Evolutionary conservation across 352 stramenopile species (phyloP), one percentile per base, ranked within the genome.

Genomic region (Phytophthora palmivora): DNA sequence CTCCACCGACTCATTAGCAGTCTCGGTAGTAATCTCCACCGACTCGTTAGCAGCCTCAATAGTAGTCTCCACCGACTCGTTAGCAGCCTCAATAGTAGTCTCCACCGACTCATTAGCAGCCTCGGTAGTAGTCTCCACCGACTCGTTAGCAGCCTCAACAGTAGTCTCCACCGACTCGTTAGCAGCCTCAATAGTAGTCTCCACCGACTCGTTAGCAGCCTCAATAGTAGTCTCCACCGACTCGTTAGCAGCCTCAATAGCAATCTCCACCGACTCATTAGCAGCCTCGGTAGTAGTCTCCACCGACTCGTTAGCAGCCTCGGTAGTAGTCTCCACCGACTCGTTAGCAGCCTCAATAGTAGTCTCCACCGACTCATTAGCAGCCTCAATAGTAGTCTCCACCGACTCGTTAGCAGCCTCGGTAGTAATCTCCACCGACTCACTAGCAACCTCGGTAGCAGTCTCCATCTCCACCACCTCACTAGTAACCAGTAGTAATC

Each of bases 101-200:
- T 58, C 30, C 4, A n/a, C 24, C 24, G 24, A 28, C 24, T 28
- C 24, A 28, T 28, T 28, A 28, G 24, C 38, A 45, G 18, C 14
- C 22, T 50, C 28, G 12, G 19, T 12, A 48, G 34, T 57, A 48
- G 34, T 57, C 30, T 58, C 30, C 4, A n/a, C 24, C 24, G 24
- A 28, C 24, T 28, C 24, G 6, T 28, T 28, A 28, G 24, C 24
- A 28, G 24, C 6, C 24, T 28, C 24, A 6, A 6, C 24, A 28
- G 24, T 41, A 1, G 16, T 19, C 18, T 59, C 37, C 16, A 28
- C 26, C 42, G 16, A 5, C 6, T 63, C 34, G 38, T 6, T 49
- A 22, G 22, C 12, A n/a, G 7, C 2, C 22, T 50, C 28, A 11
- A 22, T 18, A 48, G 24, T 28, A 6, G 34, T 64, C 30, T 58